Conservation (phyloP, 768 basidiomycete species). For the Mycena chlorophos region DNA sequence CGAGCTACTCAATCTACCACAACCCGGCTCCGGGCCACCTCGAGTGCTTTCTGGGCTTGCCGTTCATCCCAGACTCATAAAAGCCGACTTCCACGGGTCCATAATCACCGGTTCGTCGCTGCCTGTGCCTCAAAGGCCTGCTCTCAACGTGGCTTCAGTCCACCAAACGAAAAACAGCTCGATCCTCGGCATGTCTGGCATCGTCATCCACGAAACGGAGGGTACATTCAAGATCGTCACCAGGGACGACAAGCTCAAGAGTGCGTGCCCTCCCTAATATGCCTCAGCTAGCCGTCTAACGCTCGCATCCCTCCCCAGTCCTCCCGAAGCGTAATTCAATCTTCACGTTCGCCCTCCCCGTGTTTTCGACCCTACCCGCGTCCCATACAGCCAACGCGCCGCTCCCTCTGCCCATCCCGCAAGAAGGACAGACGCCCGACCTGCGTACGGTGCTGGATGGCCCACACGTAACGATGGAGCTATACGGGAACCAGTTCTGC, state of each 20-base stretch:
- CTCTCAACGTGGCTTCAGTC: slow-evolving; percentile 39
- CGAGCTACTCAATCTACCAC: too few relatives aligned
- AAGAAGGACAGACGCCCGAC: slow-evolving; percentile 9
- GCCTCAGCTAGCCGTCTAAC: too few relatives aligned
- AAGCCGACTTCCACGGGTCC: slow-evolving; percentile 87
- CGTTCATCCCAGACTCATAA: slow-evolving; percentile 84
- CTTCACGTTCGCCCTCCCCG: slow-evolving; percentile 74
- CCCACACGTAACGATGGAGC: slow-evolving; percentile 70
- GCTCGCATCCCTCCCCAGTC: too few relatives aligned
- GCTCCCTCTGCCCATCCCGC: slow-evolving; percentile 29
- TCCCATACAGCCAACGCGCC: slow-evolving; percentile 31
- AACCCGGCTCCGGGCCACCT: slow-evolving; percentile 30
- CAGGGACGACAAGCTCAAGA: slow-evolving; percentile 62
- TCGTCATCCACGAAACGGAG: slow-evolving; percentile 87
- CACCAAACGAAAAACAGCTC: slow-evolving; percentile 74
- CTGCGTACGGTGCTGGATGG: slow-evolving; percentile 55
- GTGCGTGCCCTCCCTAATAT: too few relatives aligned
- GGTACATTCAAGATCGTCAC: slow-evolving; percentile 87
- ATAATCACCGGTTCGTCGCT: slow-evolving; percentile 71
- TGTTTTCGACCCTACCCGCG: slow-evolving; percentile 55
- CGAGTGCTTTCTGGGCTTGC: slow-evolving; percentile 37
- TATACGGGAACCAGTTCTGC: slow-evolving; percentile 85
- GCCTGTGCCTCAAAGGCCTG: neutral
- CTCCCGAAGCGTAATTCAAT: slow-evolving; percentile 75
- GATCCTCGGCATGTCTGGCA: slow-evolving; percentile 73